A percentile compares a stretch with the other conserved stretches of the same genome.
Conservation (phyloP, 495 filamentous ascomycete species). For the Apiosordaria backusii region DNA sequence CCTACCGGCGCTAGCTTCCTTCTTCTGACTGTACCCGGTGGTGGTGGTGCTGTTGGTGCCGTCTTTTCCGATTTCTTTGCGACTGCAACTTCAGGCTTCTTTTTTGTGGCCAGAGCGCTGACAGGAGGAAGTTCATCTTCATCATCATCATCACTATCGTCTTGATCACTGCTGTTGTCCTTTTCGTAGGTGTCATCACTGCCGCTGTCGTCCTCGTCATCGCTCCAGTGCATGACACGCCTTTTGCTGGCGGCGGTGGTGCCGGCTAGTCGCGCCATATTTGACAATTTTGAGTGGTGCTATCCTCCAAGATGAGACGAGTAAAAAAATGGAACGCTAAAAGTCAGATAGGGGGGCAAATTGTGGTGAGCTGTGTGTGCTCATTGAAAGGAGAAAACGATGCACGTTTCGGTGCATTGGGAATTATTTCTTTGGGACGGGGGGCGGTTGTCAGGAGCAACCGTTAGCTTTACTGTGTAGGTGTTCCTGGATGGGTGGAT, state of each 20-base stretch:
- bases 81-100: background rate
- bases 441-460: slow-evolving; percentile 8
- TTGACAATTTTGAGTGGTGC: background rate
- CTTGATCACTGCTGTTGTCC: background rate
- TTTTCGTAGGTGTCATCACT: background rate
- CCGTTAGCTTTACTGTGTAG: background rate
- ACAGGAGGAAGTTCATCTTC: slow-evolving; percentile 39
- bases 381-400: background rate
- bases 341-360: background rate
- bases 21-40: slow-evolving; percentile 18
- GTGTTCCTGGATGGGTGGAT: background rate
- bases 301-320: background rate
- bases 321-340: background rate
- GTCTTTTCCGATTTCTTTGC: background rate
- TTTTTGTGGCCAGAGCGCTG: slow-evolving; percentile 4
- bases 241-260: slow-evolving; percentile 1
- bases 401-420: background rate
- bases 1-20: slow-evolving; percentile 24
- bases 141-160: slow-evolving; percentile 17
- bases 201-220: background rate
- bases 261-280: slow-evolving; percentile 16
- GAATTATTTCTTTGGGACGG: background rate
- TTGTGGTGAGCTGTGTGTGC: background rate
- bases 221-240: background rate
- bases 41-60: background rate